Evolutionary conservation across 306 rosid genomes (phyloP).

Genomic region (Ormosia emarginata): DNA sequence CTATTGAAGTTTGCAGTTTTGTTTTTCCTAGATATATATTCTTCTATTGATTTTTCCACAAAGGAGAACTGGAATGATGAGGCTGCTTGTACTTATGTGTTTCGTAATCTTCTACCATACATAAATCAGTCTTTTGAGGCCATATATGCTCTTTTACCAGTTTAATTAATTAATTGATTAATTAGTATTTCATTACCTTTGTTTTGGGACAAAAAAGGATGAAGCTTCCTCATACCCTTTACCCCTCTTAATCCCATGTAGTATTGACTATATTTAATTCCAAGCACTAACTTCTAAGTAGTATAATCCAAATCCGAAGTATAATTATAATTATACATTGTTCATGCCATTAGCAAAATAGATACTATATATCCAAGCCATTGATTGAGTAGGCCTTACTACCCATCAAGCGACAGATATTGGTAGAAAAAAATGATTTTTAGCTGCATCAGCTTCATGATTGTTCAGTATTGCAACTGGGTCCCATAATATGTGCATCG

Average conservation of each 20-base stretch:
- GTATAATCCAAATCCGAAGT: conserved; percentile 22
- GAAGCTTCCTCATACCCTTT: conserved; percentile 36
- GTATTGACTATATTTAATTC: conserved; percentile 21
- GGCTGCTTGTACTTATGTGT: conserved; percentile 56
- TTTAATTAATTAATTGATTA: background rate
- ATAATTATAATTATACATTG: conserved; percentile 3
- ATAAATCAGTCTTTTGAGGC: conserved; percentile 74
- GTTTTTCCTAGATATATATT: conserved; percentile 53
- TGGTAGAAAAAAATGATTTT: conserved; percentile 8
- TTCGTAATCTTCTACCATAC: conserved; percentile 51
- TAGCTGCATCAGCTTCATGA: conserved; percentile 32
- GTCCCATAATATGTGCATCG: conserved; percentile 55
- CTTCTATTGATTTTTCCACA: conserved; percentile 45
- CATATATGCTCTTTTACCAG: conserved; percentile 26
- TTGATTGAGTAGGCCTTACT: conserved; percentile 43
- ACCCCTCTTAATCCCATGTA: background rate
- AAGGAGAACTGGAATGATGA: conserved; percentile 62
- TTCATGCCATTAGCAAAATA: conserved; percentile 7
- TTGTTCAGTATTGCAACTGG: conserved; percentile 48
- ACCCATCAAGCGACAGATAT: conserved; percentile 61
- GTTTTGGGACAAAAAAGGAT: conserved; percentile 39
- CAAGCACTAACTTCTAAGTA: conserved; percentile 17
- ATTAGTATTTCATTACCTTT: conserved; percentile 13
- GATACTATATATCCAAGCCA: conserved; percentile 21
- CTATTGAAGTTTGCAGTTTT: conserved; percentile 74